Percentiles rank a stretch among this genome's conserved stretches.
Evolutionary conservation across 1,139 yeast species (phyloP).

Genomic region (Wickerhamomyces sp.): DNA sequence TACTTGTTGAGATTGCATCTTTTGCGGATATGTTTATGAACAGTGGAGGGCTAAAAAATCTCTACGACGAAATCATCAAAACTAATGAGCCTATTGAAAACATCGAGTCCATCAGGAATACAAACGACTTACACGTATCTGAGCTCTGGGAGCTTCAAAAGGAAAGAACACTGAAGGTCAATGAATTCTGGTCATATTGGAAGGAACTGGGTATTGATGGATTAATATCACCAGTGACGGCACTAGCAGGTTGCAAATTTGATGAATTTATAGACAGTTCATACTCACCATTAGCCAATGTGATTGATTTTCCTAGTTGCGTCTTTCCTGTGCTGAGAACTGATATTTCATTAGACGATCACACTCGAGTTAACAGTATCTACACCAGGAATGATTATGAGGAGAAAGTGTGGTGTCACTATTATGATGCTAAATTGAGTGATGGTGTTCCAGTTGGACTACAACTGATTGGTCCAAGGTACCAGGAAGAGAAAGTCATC

Average conservation of each 20-base stretch:
- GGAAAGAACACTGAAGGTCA: constrained; percentile 27
- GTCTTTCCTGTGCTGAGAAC: constrained; percentile 39
- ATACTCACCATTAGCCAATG: constrained; percentile 39
- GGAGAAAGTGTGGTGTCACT: constrained; percentile 4
- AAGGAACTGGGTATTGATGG: constrained; percentile 46
- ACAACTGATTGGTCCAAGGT: constrained; percentile 36
- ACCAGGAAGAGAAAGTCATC: constrained; percentile 38
- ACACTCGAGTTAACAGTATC: neutral
- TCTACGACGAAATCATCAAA: constrained; percentile 41
- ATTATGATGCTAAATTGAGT: constrained; percentile 32
- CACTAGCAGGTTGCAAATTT: constrained; percentile 37
- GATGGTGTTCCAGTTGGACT: constrained; percentile 39
- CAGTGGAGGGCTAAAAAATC: constrained; percentile 55
- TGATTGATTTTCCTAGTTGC: constrained; percentile 35
- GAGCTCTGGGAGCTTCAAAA: constrained; percentile 44
- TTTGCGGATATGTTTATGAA: constrained; percentile 16
- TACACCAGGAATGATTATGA: constrained; percentile 10
- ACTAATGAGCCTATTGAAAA: constrained; percentile 61
- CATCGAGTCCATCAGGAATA: constrained; percentile 28
- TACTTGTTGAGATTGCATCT: constrained; percentile 31
- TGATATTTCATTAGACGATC: constrained; percentile 28
- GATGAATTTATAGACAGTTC: constrained; percentile 16
- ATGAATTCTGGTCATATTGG: constrained; percentile 38
- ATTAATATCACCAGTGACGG: constrained; percentile 41
- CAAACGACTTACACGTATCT: constrained; percentile 53